Percentiles rank a stretch among this genome's conserved stretches.
These are phyloP conservation scores for Stachybotrys echinatus DNA, from an alignment of 2,329 filamentous ascomycete species.

Conservation along the genomic window DNA sequence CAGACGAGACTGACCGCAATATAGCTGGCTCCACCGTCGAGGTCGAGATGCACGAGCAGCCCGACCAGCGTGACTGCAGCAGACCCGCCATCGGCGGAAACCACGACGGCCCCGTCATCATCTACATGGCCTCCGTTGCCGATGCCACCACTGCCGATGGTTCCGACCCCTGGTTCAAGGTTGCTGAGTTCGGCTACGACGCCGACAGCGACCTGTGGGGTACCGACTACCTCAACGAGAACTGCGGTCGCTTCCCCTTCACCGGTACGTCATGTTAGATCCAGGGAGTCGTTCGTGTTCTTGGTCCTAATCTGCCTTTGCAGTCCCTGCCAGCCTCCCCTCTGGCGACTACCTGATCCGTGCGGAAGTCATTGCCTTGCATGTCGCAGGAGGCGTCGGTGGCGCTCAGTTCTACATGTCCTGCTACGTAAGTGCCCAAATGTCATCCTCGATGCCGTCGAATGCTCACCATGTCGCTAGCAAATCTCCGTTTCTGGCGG, in stretches of 20 bases:
- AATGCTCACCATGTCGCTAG: neutral
- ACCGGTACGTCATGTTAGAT: too few species aligned
- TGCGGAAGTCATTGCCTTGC: neutral
- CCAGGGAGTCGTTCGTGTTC: too few species aligned
- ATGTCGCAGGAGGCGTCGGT: neutral
- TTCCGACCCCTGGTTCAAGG: constrained; percentile 1
- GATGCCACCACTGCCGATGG: constrained; percentile 2
- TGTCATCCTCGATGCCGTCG: neutral
- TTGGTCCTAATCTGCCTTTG: neutral
- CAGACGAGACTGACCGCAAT: neutral
- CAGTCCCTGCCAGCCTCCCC: neutral
- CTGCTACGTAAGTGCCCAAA: neutral
- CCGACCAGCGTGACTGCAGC: neutral
- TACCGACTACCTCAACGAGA: constrained; percentile 1
- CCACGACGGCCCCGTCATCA: constrained; percentile 1
- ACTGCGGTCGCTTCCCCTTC: constrained; percentile 2
- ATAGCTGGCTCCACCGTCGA: constrained; percentile 1
- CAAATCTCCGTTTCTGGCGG: constrained; percentile 1
- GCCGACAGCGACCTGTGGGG: neutral
- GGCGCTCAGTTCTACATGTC: neutral
- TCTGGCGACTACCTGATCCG: constrained; percentile 1
- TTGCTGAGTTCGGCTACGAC: constrained; percentile 1
- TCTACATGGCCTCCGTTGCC: neutral
- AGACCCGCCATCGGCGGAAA: neutral
- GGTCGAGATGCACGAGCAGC: constrained; percentile 2